Evolutionary conservation across 805 yeast species (phyloP).

Genomic region (Lachancea waltii): DNA sequence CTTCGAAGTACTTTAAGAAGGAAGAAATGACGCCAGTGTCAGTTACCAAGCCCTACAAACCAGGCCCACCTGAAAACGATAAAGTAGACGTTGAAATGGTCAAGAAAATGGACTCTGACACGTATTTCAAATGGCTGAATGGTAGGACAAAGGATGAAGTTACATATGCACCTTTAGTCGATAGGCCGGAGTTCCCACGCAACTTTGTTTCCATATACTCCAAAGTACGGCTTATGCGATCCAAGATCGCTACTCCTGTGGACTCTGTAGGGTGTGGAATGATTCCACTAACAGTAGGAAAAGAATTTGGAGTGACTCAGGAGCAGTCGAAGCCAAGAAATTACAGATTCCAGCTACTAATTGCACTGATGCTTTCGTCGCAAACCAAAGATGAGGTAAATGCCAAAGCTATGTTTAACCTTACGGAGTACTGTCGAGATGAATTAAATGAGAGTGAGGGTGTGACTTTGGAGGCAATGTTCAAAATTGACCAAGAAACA

Average conservation of each 20-base stretch:
- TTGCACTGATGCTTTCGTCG: constrained; percentile 80
- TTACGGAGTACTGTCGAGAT: constrained; percentile 45
- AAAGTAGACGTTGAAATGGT: constrained; percentile 24
- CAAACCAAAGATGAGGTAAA: constrained; percentile 91
- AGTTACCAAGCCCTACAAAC: not conserved
- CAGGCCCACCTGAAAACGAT: not conserved
- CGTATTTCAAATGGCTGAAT: constrained; percentile 25
- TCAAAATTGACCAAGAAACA: constrained; percentile 44
- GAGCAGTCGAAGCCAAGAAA: constrained; percentile 30
- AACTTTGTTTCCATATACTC: constrained; percentile 54
- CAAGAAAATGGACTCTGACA: constrained; percentile 21
- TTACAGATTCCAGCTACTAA: constrained; percentile 64
- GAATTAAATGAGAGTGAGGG: constrained; percentile 41
- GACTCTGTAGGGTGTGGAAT: constrained; percentile 82
- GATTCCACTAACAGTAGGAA: constrained; percentile 38
- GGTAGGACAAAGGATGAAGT: constrained; percentile 23
- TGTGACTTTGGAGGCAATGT: constrained; percentile 48
- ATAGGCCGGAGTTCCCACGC: constrained; percentile 29
- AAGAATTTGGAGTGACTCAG: constrained; percentile 22
- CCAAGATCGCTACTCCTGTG: constrained; percentile 68
- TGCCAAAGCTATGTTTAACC: constrained; percentile 56
- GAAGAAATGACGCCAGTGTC: constrained; percentile 4
- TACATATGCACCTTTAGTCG: constrained; percentile 2
- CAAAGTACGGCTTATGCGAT: constrained; percentile 60
- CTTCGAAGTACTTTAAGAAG: constrained; percentile 22